Evolutionary conservation across 352 stramenopile genomes (phyloP), one percentile per base, ranked within the genome.

Genomic region (Globisporangium nagaii): DNA sequence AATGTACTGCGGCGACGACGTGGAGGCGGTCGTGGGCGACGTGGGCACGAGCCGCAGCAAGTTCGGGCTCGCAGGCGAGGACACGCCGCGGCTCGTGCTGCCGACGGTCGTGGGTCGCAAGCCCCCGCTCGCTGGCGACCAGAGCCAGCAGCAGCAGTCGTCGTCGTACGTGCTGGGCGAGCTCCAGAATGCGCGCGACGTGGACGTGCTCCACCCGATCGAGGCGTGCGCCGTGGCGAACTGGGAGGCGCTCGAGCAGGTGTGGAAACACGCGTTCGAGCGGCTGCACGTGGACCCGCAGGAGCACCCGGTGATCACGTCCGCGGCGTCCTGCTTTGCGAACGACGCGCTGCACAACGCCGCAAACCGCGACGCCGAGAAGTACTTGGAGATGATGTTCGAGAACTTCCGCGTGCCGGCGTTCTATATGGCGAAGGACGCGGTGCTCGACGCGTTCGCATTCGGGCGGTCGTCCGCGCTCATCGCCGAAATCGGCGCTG

Each of bases 1-100:
- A 43, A 98, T 98, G 93, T 98, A 98, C 73, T 98, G 93, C 68
- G 95, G 93, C 41, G 95, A 98, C 62, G 95, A 98, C 79, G 96
- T 97, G 44, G 93, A 97, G 58, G 94, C 95, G 2, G 91, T 98
- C 53, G 92, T 98, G 56, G 95, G 95, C 43, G 93, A 98, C 53
- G 84, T 98, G 15, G 93, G 92, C 56, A 90, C 84, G 42, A 79
- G 86, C 49, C 77, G 79, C 36, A 91, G 86, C 67, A 97, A 97
- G 57, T 98, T 98, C 70, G 95, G 95, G 22, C 93, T 98, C 57
- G 93, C 93, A 12, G 95, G 95, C 7, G 93, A 98, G 56, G 95
- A 98, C 71, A 95, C 86, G 53, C 95, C 95, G 22, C 93, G 96
- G 58, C 61, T 95, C 43, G 86, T 96, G 25, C 39, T 96, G 7